phyloP scores from a whole-genome alignment of 768 basidiomycete species.

The Harrya chromipes region DNA sequence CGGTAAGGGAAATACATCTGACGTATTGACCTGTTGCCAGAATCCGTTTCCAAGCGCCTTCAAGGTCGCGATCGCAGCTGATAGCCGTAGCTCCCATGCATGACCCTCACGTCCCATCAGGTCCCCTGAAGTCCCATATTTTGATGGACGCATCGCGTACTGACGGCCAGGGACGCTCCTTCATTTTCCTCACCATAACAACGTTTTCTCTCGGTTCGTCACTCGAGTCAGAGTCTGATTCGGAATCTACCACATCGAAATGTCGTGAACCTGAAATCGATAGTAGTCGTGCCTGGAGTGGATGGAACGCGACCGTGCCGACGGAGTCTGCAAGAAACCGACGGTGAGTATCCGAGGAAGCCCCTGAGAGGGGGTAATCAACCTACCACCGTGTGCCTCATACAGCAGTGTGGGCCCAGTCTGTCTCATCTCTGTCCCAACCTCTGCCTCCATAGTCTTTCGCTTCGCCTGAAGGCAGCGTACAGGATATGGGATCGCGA shows the following conservation, averaged over 20 bases:
- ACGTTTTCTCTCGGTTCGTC: conserved; percentile 1
- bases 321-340: conserved; percentile 55
- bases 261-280: conserved; percentile 80
- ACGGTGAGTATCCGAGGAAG: not conserved
- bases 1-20: not conserved
- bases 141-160: conserved; percentile 28
- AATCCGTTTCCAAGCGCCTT: not conserved
- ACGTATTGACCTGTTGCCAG: not conserved
- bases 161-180: conserved; percentile 12
- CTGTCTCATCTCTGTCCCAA: conserved; percentile 9
- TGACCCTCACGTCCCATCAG: not conserved
- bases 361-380: not conserved
- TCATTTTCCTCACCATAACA: conserved; percentile 6
- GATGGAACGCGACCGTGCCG: conserved; percentile 73
- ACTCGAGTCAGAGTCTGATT: conserved; percentile 17
- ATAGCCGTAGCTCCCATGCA: too few species aligned
- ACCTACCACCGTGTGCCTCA: conserved; percentile 56
- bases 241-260: conserved; percentile 37
- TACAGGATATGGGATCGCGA: conserved; percentile 70
- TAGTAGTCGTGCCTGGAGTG: conserved; percentile 52
- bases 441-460: conserved; percentile 49
- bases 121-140: conserved; percentile 20
- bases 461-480: conserved; percentile 66
- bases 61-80: too few species aligned
- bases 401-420: conserved; percentile 37